Evolutionary conservation across 345 rosid genomes (phyloP).

Genomic region (Laguncularia racemosa): DNA sequence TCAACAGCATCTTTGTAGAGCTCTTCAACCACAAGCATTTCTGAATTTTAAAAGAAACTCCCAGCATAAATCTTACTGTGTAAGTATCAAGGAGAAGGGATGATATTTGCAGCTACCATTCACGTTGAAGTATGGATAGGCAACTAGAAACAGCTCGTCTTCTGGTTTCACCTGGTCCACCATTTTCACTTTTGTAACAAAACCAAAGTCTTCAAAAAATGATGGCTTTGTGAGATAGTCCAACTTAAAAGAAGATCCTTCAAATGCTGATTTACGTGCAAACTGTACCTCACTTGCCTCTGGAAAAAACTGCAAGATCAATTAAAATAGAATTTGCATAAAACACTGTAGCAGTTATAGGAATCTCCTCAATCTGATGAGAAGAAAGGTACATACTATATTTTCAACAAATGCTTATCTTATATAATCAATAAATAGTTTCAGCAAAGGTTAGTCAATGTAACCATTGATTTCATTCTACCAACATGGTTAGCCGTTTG

Average conservation of each 20-base stretch:
- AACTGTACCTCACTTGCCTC: constrained; percentile 86
- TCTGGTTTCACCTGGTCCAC: constrained; percentile 71
- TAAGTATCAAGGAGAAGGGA: constrained; percentile 5
- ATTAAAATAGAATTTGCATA: background rate
- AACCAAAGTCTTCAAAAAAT: constrained; percentile 80
- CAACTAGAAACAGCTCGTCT: constrained; percentile 73
- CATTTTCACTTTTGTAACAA: constrained; percentile 75
- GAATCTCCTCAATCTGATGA: too few relatives aligned
- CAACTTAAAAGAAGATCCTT: constrained; percentile 72
- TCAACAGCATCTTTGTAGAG: constrained; percentile 80
- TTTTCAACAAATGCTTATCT: too few relatives aligned
- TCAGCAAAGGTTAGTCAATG: too few relatives aligned
- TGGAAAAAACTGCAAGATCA: constrained; percentile 68
- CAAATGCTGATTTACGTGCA: constrained; percentile 63
- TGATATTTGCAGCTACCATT: constrained; percentile 42
- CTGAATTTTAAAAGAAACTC: constrained; percentile 28
- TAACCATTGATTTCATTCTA: too few relatives aligned
- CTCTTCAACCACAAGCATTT: constrained; percentile 98
- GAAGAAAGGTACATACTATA: background rate
- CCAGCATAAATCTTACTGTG: constrained; percentile 3
- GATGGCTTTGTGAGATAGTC: constrained; percentile 94
- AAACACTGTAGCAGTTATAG: background rate
- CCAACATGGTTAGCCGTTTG: too few relatives aligned
- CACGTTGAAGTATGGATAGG: constrained; percentile 88
- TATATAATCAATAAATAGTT: too few relatives aligned